phyloP scores from a whole-genome alignment of 352 stramenopile genomes.

The Globisporangium cystogenes region DNA sequence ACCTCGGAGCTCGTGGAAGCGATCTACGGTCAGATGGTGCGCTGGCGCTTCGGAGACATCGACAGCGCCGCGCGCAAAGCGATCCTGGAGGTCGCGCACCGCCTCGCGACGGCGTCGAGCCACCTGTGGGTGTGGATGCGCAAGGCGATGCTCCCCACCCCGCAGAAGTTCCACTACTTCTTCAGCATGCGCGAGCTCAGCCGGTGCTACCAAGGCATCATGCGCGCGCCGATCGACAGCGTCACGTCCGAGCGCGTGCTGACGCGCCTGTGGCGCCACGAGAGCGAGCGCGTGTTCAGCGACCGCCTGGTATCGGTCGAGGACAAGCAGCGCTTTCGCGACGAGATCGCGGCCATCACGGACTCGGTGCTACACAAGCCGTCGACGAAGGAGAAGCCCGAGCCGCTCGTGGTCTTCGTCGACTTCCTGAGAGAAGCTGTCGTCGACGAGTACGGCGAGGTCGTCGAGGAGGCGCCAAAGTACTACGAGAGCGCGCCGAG shows the following conservation, averaged over 20 bases:
- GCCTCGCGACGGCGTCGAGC: slow-evolving; percentile 43
- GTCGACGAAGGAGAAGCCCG: slow-evolving; percentile 20
- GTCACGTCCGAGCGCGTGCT: slow-evolving; percentile 43
- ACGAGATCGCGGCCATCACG: slow-evolving; percentile 40
- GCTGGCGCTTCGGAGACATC: slow-evolving; percentile 36
- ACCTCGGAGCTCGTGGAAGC: slow-evolving; percentile 71
- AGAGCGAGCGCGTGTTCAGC: slow-evolving; percentile 75
- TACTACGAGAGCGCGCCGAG: slow-evolving; percentile 69
- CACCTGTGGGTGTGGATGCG: slow-evolving; percentile 68
- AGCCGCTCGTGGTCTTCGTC: slow-evolving; percentile 45
- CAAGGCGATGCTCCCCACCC: slow-evolving; percentile 60
- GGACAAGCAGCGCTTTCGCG: slow-evolving; percentile 64
- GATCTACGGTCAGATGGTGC: slow-evolving; percentile 85
- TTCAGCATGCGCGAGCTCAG: slow-evolving; percentile 76
- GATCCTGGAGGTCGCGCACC: slow-evolving; percentile 37
- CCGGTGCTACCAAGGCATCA: slow-evolving; percentile 74
- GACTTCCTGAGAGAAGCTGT: slow-evolving; percentile 83
- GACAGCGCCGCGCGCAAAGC: slow-evolving; percentile 23
- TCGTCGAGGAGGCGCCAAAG: slow-evolving; percentile 74
- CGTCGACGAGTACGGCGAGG: slow-evolving; percentile 78
- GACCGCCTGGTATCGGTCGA: slow-evolving; percentile 70
- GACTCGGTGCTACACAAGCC: slow-evolving; percentile 37
- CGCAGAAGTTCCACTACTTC: slow-evolving; percentile 81
- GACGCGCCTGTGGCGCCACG: slow-evolving; percentile 78
- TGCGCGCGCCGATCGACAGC: slow-evolving; percentile 49